Evolutionary conservation across 352 stramenopile species (phyloP).

Genomic region (Saprolegnia parasitica): DNA sequence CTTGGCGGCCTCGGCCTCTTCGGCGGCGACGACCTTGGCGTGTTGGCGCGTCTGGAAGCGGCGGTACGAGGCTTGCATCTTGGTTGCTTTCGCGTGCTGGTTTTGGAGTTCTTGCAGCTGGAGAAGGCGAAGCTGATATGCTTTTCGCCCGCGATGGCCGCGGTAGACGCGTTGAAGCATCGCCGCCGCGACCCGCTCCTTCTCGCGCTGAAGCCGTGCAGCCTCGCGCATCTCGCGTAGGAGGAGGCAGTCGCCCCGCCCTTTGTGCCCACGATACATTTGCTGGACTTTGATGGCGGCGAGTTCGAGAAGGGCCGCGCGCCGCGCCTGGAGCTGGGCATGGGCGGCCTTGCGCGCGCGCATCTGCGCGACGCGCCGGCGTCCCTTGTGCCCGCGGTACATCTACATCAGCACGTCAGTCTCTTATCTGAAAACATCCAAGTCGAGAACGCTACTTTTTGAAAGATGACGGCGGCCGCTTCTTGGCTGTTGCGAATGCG

Average conservation of each 20-base stretch:
- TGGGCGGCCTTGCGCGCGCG: conserved; percentile 43
- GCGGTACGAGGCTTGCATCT: conserved; percentile 72
- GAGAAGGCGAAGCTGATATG: conserved; percentile 41
- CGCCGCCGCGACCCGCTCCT: conserved; percentile 40
- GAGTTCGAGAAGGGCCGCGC: conserved; percentile 54
- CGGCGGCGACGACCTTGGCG: conserved; percentile 36
- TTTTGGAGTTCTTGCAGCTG: conserved; percentile 49
- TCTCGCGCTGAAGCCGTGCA: conserved; percentile 39
- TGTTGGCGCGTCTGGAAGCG: conserved; percentile 47
- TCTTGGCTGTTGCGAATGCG: conserved; percentile 55
- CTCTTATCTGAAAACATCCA: too few species aligned
- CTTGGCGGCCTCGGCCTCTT: conserved; percentile 39
- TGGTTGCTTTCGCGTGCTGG: conserved; percentile 44
- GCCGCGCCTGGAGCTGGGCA: conserved; percentile 46
- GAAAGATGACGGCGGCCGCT: conserved; percentile 59
- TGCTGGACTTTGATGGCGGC: conserved; percentile 67
- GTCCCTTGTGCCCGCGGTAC: conserved; percentile 58
- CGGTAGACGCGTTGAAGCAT: conserved; percentile 79
- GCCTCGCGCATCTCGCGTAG: conserved; percentile 46
- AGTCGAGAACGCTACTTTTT: conserved; percentile 38
- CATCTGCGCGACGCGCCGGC: conserved; percentile 41
- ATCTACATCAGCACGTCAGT: conserved; percentile 31
- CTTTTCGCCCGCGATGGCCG: conserved; percentile 50
- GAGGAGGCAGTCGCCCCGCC: conserved; percentile 46
- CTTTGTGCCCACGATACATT: conserved; percentile 56